Conservation (phyloP, 2,329 filamentous ascomycete species). For the Arthroderma sp. region DNA sequence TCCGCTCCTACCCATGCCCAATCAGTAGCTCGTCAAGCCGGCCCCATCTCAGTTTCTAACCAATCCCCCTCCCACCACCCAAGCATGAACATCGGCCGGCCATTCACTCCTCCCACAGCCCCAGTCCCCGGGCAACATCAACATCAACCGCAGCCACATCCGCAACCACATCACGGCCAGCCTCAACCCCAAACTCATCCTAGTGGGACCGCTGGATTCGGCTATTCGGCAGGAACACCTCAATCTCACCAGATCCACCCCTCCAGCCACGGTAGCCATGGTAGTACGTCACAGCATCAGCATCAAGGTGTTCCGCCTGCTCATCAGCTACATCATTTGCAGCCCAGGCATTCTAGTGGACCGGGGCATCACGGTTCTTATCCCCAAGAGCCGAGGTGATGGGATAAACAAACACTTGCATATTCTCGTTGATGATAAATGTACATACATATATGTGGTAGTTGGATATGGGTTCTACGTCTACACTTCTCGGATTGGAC, state of each 20-base stretch:
- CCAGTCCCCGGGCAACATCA: conserved; percentile 13
- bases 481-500: too few relatives aligned
- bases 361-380: conserved; percentile 6
- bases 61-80: neutral
- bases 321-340: conserved; percentile 4
- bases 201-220: conserved; percentile 3
- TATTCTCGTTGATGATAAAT: too few relatives aligned
- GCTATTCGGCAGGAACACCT: neutral
- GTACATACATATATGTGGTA: too few relatives aligned
- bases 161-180: conserved; percentile 1
- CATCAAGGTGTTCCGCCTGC: conserved; percentile 1
- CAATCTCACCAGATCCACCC: neutral
- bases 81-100: conserved; percentile 17
- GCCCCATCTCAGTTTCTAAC: conserved; percentile 3
- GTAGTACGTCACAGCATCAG: neutral
- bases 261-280: neutral
- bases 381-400: conserved; percentile 5
- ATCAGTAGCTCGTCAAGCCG: conserved; percentile 13
- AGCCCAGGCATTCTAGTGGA: conserved; percentile 3
- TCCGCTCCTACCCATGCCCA: conserved; percentile 1
- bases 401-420: neutral
- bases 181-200: neutral
- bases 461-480: too few relatives aligned
- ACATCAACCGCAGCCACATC: conserved; percentile 6
- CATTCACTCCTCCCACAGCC: conserved; percentile 27